Conservation (phyloP, 305 asterid species). For the Euphrasia arctica region DNA sequence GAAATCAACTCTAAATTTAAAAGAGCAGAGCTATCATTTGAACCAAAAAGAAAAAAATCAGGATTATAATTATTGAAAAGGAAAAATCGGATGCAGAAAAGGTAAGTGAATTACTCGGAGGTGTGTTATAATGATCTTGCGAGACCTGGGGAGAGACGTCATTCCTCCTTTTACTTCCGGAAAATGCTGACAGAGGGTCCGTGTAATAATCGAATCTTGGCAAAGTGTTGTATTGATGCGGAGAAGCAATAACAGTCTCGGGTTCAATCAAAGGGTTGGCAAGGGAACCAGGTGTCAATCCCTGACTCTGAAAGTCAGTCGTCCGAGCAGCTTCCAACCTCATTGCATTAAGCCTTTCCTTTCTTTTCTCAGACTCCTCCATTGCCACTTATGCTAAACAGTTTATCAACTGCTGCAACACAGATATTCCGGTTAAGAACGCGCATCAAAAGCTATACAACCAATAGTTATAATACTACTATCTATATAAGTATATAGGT, state of each 20-base stretch:
- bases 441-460: not conserved
- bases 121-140: conserved; percentile 36
- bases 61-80: not conserved
- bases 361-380: conserved; percentile 78
- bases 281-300: conserved; percentile 38
- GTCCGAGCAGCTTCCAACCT: conserved; percentile 50
- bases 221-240: conserved; percentile 27
- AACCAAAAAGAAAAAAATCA: conserved; percentile 1
- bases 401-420: conserved; percentile 19
- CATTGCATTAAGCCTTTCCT: conserved; percentile 64
- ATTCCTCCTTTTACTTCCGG: conserved; percentile 46
- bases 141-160: conserved; percentile 46
- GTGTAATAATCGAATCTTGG: conserved; percentile 74
- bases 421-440: conserved; percentile 9
- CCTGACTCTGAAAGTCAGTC: conserved; percentile 23
- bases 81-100: conserved; percentile 2
- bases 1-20: not conserved
- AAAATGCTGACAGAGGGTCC: conserved; percentile 72
- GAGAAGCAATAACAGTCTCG: conserved; percentile 28
- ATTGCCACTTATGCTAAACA: conserved; percentile 28
- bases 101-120: conserved; percentile 50
- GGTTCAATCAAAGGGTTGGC: conserved; percentile 58
- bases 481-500: not conserved
- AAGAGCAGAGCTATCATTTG: not conserved
- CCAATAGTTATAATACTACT: not conserved